phyloP scores from a whole-genome alignment of 1,284 basidiomycete species.

The Cystobasidium pallidum region DNA sequence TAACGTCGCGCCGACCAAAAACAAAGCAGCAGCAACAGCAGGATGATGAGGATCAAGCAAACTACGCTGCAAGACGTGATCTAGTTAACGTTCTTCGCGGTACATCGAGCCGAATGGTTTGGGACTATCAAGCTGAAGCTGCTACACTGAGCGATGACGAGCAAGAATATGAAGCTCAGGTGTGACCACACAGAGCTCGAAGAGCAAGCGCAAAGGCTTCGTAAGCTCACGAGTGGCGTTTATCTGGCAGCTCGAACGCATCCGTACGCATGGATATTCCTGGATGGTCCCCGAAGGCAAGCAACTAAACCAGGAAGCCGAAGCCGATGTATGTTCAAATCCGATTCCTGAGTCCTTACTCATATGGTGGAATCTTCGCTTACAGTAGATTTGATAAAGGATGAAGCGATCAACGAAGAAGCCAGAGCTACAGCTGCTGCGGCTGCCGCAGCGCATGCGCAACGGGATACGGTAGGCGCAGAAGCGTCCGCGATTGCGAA shows the following conservation, averaged over 20 bases:
- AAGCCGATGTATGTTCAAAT: conserved; percentile 30
- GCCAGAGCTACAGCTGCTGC: conserved; percentile 28
- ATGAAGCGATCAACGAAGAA: conserved; percentile 38
- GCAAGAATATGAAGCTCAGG: conserved; percentile 35
- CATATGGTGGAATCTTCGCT: background rate
- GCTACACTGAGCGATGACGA: conserved; percentile 38
- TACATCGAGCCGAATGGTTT: conserved; percentile 28
- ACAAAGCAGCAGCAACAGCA: background rate
- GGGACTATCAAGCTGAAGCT: conserved; percentile 42
- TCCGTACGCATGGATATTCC: conserved; percentile 33
- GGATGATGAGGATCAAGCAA: conserved; percentile 15
- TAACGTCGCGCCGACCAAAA: background rate
- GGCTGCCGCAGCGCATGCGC: conserved; percentile 15
- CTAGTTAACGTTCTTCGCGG: conserved; percentile 29
- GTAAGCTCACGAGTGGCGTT: background rate
- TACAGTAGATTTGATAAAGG: background rate
- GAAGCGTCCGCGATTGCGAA: background rate
- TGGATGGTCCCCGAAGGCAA: conserved; percentile 44
- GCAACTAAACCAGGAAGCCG: conserved; percentile 36
- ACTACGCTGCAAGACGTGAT: conserved; percentile 30
- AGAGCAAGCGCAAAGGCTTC: background rate
- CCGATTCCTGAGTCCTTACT: background rate
- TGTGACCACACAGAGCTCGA: background rate
- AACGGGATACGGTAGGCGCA: conserved; percentile 1
- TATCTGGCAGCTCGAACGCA: conserved; percentile 12